Conservation (phyloP, 768 basidiomycete species). For the Tulasnella sp. region DNA sequence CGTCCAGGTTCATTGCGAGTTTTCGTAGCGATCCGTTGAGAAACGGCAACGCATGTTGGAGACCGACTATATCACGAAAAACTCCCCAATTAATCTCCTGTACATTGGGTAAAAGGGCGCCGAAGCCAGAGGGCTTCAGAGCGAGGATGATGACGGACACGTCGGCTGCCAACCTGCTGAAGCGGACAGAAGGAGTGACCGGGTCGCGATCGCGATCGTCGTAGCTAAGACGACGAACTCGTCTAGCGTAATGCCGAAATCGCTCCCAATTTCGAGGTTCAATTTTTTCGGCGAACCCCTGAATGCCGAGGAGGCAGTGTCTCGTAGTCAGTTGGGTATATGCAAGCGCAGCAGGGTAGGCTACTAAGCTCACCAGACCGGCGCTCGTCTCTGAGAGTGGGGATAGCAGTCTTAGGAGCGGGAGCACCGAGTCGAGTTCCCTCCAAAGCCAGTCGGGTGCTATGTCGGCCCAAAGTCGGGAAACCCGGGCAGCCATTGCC, state of each 20-base stretch:
- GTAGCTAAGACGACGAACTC: too few relatives aligned
- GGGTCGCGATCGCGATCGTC: too few relatives aligned
- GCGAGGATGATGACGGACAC: neutral
- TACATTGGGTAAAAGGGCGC: neutral
- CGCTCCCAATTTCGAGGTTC: too few relatives aligned
- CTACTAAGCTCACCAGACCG: too few relatives aligned
- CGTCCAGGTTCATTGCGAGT: neutral
- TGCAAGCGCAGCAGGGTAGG: too few relatives aligned
- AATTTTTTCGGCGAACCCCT: too few relatives aligned
- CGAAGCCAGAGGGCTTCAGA: neutral
- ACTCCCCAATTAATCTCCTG: neutral
- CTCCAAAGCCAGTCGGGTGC: constrained; percentile 23
- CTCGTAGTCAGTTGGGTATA: too few relatives aligned
- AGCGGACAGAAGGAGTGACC: too few relatives aligned
- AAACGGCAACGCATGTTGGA: neutral
- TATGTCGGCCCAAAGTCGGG: neutral
- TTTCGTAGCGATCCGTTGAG: neutral
- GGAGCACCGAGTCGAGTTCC: constrained; percentile 8
- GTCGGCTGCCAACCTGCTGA: too few relatives aligned
- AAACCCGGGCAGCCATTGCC: constrained; percentile 21
- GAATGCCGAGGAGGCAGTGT: too few relatives aligned
- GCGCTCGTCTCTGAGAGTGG: neutral
- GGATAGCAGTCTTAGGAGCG: constrained; percentile 6
- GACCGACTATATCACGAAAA: neutral
- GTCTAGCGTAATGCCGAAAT: too few relatives aligned